Conservation (phyloP, 129 eudicot species). For the Helianthus tuberosus region DNA sequence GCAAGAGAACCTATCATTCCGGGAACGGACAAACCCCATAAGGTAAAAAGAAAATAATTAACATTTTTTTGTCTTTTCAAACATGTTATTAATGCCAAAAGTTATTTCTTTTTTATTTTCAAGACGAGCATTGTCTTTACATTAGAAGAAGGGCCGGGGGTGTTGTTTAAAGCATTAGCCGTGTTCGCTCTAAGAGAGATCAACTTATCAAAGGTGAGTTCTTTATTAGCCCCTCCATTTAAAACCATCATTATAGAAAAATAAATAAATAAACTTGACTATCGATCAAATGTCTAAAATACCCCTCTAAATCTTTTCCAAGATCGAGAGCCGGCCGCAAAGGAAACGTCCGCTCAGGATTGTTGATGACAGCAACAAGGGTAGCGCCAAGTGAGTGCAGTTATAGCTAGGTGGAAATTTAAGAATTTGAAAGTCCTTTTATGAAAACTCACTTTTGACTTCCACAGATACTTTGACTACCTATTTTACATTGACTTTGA, state of each 20-base stretch:
- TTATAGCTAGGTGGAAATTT: background rate
- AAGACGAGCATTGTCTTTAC: constrained; percentile 92
- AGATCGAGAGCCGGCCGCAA: constrained; percentile 95
- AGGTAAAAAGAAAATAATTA: constrained; percentile 42
- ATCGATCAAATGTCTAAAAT: background rate
- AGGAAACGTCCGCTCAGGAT: constrained; percentile 71
- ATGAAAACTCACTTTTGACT: background rate
- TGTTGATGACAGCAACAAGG: constrained; percentile 78
- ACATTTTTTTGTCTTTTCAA: background rate
- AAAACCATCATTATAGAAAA: background rate
- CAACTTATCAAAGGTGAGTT: constrained; percentile 68
- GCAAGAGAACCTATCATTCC: constrained; percentile 91
- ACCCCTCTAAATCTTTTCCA: constrained; percentile 17
- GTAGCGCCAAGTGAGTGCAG: constrained; percentile 77
- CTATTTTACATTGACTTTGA: constrained; percentile 86
- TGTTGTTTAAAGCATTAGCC: constrained; percentile 87
- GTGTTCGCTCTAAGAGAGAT: constrained; percentile 81
- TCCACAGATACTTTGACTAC: constrained; percentile 79
- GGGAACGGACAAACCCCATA: constrained; percentile 64
- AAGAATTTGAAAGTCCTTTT: background rate
- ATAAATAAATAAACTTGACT: background rate
- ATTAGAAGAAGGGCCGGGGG: constrained; percentile 92
- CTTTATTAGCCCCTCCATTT: background rate
- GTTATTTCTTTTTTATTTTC: background rate
- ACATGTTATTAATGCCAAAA: background rate